Conservation (phyloP, 129 eudicot species). For the Sambucus nigra region DNA sequence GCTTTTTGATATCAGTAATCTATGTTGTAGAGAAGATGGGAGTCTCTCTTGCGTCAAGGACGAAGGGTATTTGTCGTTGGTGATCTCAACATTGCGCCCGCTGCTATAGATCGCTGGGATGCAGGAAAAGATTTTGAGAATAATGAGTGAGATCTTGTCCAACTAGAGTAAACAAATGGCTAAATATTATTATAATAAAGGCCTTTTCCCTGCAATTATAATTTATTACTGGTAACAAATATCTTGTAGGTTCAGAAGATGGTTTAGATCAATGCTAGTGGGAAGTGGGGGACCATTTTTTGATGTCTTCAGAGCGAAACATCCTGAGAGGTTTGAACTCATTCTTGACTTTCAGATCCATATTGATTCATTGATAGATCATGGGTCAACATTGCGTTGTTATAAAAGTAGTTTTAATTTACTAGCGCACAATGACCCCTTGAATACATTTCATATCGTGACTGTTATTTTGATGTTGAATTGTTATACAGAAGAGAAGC, state of each 20-base stretch:
- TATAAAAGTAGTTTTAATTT: too few relatives aligned
- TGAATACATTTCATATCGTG: background rate
- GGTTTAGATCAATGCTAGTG: constrained; percentile 88
- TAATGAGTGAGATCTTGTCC: constrained; percentile 62
- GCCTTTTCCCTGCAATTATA: background rate
- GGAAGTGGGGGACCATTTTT: constrained; percentile 62
- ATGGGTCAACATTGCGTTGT: too few relatives aligned
- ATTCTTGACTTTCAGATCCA: background rate
- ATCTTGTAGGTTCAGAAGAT: constrained; percentile 70
- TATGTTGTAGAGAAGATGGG: constrained; percentile 93
- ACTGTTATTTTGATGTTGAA: background rate
- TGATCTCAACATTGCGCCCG: constrained; percentile 91
- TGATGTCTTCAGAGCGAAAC: constrained; percentile 84
- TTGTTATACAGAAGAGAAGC: constrained; percentile 61
- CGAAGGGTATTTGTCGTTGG: constrained; percentile 82
- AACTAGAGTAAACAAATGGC: background rate
- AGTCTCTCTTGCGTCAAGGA: constrained; percentile 53
- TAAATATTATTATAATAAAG: background rate
- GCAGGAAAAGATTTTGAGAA: constrained; percentile 96
- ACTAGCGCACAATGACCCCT: too few relatives aligned
- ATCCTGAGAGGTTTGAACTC: constrained; percentile 74
- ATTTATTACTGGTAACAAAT: constrained; percentile 1
- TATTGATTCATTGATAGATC: background rate
- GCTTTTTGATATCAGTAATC: constrained; percentile 5
- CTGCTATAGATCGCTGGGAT: constrained; percentile 90